Percentiles rank a stretch among this genome's conserved stretches.
Conservation (phyloP, 805 yeast species). For the Teunomyces gatunensis region DNA sequence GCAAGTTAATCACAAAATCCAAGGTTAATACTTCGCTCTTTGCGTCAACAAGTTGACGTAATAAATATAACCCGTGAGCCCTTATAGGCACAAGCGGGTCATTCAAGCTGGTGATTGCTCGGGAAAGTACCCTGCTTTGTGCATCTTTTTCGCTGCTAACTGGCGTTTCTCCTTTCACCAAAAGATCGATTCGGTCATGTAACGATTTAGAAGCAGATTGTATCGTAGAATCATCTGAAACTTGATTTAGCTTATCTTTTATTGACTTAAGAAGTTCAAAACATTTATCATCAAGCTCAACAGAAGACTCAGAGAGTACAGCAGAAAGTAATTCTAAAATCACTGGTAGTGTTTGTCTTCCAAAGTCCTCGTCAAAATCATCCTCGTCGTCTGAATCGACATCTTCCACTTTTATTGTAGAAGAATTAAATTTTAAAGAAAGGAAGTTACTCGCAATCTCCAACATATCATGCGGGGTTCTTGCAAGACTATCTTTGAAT, state of each 20-base stretch:
- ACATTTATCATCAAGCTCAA: constrained; percentile 29
- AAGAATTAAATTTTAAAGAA: constrained; percentile 21
- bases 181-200: constrained; percentile 23
- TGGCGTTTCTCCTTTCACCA: constrained; percentile 27
- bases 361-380: constrained; percentile 19
- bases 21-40: constrained; percentile 50
- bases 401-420: constrained; percentile 7
- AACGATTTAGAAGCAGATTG: constrained; percentile 24
- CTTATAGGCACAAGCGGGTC: constrained; percentile 82
- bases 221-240: not conserved
- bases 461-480: constrained; percentile 57
- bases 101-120: constrained; percentile 64
- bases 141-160: constrained; percentile 20
- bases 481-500: constrained; percentile 55
- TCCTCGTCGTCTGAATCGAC: constrained; percentile 30
- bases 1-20: constrained; percentile 58
- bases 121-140: constrained; percentile 44
- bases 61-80: constrained; percentile 75
- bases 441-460: constrained; percentile 31
- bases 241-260: constrained; percentile 7
- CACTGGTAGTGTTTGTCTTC: constrained; percentile 22
- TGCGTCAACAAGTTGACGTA: constrained; percentile 53
- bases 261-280: constrained; percentile 26
- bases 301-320: constrained; percentile 29
- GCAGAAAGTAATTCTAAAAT: constrained; percentile 38